Evolutionary conservation across 164 flowering plant species (phyloP).

Genomic region (Aristolochia californica): DNA sequence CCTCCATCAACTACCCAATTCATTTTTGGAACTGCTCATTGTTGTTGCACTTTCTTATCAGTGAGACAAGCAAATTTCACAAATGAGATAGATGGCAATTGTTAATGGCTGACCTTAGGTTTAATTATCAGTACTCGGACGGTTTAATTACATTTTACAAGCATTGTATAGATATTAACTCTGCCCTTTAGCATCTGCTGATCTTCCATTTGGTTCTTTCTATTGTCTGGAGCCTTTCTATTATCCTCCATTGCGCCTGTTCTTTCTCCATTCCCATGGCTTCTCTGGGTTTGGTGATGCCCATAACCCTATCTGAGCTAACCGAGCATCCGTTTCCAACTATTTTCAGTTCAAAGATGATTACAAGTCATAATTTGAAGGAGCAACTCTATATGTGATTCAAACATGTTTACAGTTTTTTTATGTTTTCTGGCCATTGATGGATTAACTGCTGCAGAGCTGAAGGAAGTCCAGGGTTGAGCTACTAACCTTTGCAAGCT

Average conservation of each 20-base stretch:
- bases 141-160: too few relatives aligned
- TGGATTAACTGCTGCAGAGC: too few relatives aligned
- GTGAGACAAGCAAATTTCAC: too few relatives aligned
- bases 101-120: too few relatives aligned
- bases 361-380: too few relatives aligned
- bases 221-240: neutral
- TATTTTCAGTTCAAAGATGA: too few relatives aligned
- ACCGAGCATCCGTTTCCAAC: constrained; percentile 78
- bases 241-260: constrained; percentile 36
- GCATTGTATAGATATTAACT: neutral
- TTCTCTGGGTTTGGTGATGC: constrained; percentile 68
- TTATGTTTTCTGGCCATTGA: too few relatives aligned
- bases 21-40: too few relatives aligned
- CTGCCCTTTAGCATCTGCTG: neutral
- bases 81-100: too few relatives aligned
- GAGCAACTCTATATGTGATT: neutral
- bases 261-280: constrained; percentile 94
- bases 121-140: too few relatives aligned
- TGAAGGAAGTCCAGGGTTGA: neutral
- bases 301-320: constrained; percentile 72
- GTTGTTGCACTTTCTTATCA: too few relatives aligned
- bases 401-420: neutral
- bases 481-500: constrained; percentile 42
- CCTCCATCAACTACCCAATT: too few relatives aligned
- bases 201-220: neutral